These are phyloP conservation scores for Boletus rex-veris DNA, from an alignment of 768 basidiomycete genomes.

Conservation along the genomic window DNA sequence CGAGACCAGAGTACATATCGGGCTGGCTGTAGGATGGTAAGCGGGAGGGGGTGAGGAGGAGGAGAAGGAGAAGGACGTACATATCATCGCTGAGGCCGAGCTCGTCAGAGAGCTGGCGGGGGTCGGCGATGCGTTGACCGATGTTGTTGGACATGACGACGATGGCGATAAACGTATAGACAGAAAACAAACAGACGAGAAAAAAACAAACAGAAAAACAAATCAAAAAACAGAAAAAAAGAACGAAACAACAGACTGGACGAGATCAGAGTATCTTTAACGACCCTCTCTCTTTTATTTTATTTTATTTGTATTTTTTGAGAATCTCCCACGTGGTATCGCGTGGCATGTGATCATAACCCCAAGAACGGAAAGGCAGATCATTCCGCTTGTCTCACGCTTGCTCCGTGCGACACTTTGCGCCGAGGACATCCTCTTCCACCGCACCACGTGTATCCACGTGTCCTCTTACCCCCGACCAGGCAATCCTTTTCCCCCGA, in stretches of 20 bases:
- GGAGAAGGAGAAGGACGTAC: background rate
- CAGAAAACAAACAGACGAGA: conserved; percentile 2
- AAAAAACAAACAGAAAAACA: background rate
- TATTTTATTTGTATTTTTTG: conserved; percentile 5
- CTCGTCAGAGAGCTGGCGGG: conserved; percentile 27
- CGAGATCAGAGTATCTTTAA: background rate
- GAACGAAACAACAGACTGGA: background rate
- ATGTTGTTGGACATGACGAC: conserved; percentile 12
- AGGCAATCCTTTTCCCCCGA: too few species aligned
- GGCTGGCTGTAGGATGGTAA: background rate
- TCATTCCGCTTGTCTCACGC: background rate
- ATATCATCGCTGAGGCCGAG: conserved; percentile 9
- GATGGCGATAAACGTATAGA: conserved; percentile 14
- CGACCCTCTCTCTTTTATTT: conserved; percentile 6
- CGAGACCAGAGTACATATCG: conserved; percentile 38
- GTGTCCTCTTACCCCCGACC: background rate
- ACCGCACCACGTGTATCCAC: conserved; percentile 7
- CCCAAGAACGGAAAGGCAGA: background rate
- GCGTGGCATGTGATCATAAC: conserved; percentile 19
- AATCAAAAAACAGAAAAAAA: background rate
- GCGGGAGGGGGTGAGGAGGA: background rate
- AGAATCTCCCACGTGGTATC: conserved; percentile 24
- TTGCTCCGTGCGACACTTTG: background rate
- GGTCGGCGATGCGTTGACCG: conserved; percentile 30
- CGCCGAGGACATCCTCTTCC: background rate